Evolutionary conservation across 345 rosid species (phyloP), one percentile per base, ranked within the genome.

Genomic region (Lepidium africanum): DNA sequence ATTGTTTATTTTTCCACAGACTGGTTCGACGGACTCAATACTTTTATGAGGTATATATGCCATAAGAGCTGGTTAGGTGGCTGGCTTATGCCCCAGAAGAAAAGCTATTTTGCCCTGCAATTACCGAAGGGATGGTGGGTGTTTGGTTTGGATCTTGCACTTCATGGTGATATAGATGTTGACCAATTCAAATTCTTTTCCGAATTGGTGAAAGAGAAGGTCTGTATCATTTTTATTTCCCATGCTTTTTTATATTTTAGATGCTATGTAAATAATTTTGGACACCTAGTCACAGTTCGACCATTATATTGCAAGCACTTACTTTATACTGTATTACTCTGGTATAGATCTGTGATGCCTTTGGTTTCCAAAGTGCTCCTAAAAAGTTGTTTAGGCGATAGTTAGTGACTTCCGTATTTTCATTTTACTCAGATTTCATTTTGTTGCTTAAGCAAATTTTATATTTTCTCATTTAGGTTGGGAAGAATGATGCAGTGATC

Each of bases 11-110:
- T 3, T 40, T 51, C 48, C 2, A 32, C 17, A 94, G 99, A 94
- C 78, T 94, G 99, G 99, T 94, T 94, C 41, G 99, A 94, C 74
- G 99, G 97, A 45, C 93, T 94, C 71, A 81, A 94, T 75, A 94
- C 99, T 69, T 94, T 94, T 73, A 94, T 94, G 97, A 87, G 99
- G 80, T 86, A 85, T 76, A 91, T 94, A 71, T 94, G 99, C 77
- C 97, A 91, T 70, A 91, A 94, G 79, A 94, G 89, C 80, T 94
- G 99, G 99, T 81, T 94, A 82, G 99, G 99, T 21, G 99, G 99
- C 69, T 91, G 99, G 99, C 74, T 94, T 60, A 94, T 94, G 96
- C 99, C 99, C 55, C 99, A 94, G 78, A 91, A 87, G 84, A 91
- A 87, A 84, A 94, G 99, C 81, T 94, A 94, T 70, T 94, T 91